Evolutionary conservation across 306 rosid genomes (phyloP).

Genomic region (Senna tora): DNA sequence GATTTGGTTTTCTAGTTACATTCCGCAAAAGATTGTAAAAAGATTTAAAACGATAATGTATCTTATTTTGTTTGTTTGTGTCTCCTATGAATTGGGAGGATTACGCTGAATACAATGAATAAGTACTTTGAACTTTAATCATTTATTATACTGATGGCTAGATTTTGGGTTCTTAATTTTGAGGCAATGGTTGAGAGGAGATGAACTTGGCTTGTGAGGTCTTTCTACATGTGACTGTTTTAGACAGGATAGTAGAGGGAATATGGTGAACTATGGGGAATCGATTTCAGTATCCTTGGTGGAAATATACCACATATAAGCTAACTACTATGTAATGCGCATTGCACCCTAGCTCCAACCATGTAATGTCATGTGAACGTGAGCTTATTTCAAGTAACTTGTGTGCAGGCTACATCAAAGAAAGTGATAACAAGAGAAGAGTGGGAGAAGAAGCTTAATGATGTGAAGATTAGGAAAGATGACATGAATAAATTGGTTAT

Average conservation of each 20-base stretch:
- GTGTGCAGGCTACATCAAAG: constrained; percentile 75
- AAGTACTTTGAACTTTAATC: not conserved
- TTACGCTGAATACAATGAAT: constrained; percentile 1
- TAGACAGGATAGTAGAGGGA: not conserved
- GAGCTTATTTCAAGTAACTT: not conserved
- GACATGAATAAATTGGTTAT: constrained; percentile 96
- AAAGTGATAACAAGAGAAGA: constrained; percentile 79
- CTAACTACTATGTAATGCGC: constrained; percentile 13
- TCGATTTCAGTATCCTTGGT: constrained; percentile 12
- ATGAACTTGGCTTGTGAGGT: not conserved
- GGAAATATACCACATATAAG: constrained; percentile 25
- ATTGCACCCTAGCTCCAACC: not conserved
- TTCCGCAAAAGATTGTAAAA: not conserved
- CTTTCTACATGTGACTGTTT: not conserved
- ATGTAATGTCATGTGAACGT: not conserved
- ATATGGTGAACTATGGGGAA: not conserved
- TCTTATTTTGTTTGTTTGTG: not conserved
- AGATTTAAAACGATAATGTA: not conserved
- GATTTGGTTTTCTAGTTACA: not conserved
- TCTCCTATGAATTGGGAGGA: not conserved
- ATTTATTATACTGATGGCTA: not conserved
- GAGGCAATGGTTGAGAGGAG: constrained; percentile 2
- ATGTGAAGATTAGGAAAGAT: constrained; percentile 81
- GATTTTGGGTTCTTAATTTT: constrained; percentile 23
- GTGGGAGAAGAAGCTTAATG: constrained; percentile 95